Evolutionary conservation across 2,329 filamentous ascomycete species (phyloP), one percentile per base, ranked within the genome.

Genomic region (Colletotrichum eremochloae): DNA sequence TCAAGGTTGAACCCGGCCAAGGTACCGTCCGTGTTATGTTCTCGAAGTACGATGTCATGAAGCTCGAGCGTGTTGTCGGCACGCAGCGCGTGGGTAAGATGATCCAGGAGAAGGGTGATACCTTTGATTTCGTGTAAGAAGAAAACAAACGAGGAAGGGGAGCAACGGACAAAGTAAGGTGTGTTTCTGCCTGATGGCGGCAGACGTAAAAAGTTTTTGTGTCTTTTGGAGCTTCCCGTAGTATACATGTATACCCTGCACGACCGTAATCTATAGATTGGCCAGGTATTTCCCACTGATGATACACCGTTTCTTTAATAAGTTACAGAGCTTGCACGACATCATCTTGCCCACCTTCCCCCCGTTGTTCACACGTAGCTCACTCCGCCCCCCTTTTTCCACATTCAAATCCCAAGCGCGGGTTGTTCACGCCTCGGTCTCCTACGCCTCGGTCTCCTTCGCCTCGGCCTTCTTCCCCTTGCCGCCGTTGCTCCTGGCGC

Each of bases 31-130:
- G 84, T 78, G 87, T 82, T 79, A 80, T 96, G 74, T 98, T 98
- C 79, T 96, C 93, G 11, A 95, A 91, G 81, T 98, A 95, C 87
- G 96, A 99, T 84, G 89, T 91, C 15, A 85, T 98, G 84, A 95
- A 93, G 84, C 82, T 98, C 77, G 96, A 99, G 86, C 88, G 96
- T 69, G 85, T 98, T 50, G 95, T 95, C 2, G 96, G 96, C 1
- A 93, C 89, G 2, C 90, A 92, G 83, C 89, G 96, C 74, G 91
- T 96, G 8, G 91, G 90, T 20, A 93, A 91, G 80, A 96, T 99
- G 94, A 85, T 98, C 68, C 89, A 87, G 74, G 94, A 97, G 77
- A 91, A 90, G 78, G 92, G 91, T 4, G 96, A 98, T 88, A 96
- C 94, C 1, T 99, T 98, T 88, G 95, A 97, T 79, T 98, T 98